These are phyloP conservation scores for Pseudonectria buxi DNA, from an alignment of 2,329 filamentous ascomycete genomes.

Conservation along the genomic window DNA sequence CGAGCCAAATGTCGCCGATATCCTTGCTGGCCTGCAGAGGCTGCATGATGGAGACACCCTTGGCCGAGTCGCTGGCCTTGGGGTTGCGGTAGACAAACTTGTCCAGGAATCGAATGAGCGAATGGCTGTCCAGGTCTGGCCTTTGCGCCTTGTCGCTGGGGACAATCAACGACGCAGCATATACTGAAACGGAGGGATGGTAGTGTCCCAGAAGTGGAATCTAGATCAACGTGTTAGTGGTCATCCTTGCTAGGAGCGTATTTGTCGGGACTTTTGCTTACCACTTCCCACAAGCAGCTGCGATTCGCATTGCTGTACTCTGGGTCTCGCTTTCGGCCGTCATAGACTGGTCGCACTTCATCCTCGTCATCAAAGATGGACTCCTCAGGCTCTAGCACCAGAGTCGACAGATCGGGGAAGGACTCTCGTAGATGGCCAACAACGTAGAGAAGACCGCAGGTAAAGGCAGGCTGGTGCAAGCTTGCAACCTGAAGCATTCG, in stretches of 20 bases:
- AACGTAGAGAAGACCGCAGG: slow-evolving; percentile 87
- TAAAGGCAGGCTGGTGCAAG: slow-evolving; percentile 86
- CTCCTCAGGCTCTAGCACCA: slow-evolving; percentile 76
- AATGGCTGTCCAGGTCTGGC: slow-evolving; percentile 84
- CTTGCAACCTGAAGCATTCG: slow-evolving; percentile 80
- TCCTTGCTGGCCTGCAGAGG: slow-evolving; percentile 56
- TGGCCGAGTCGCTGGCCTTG: slow-evolving; percentile 60
- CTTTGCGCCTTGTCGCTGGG: slow-evolving; percentile 71
- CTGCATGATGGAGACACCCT: slow-evolving; percentile 94
- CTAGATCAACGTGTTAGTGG: slow-evolving; percentile 19
- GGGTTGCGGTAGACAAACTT: slow-evolving; percentile 97
- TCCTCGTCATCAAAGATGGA: slow-evolving; percentile 56
- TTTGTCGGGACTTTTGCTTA: slow-evolving; percentile 35
- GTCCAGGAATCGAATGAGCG: slow-evolving; percentile 90
- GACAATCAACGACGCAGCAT: slow-evolving; percentile 64
- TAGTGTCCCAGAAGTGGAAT: slow-evolving; percentile 57
- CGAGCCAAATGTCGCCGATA: slow-evolving; percentile 50
- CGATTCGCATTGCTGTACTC: slow-evolving; percentile 89
- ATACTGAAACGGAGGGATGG: slow-evolving; percentile 86
- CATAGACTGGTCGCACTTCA: slow-evolving; percentile 49
- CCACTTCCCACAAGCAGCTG: slow-evolving; percentile 87
- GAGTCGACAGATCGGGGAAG: slow-evolving; percentile 72
- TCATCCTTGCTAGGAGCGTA: background rate
- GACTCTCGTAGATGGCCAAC: slow-evolving; percentile 71
- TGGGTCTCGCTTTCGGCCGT: slow-evolving; percentile 85